Percentiles rank a stretch among this genome's conserved stretches.
phyloP scores from a whole-genome alignment of 805 yeast species.

The Phaffomyces thermotolerans region DNA sequence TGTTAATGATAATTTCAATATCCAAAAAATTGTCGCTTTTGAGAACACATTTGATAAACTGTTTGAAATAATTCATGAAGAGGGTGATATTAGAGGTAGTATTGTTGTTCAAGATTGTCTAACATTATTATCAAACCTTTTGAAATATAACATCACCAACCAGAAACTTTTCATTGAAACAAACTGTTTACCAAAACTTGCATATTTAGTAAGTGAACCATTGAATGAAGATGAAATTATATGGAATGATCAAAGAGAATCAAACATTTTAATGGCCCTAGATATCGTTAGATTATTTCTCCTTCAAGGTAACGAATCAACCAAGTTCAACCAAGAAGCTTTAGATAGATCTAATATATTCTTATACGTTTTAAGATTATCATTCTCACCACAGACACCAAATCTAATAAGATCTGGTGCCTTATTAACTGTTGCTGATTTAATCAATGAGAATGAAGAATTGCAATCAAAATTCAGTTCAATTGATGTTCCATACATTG shows the following conservation, averaged over 20 bases:
- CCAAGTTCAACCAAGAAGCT: slow-evolving; percentile 51
- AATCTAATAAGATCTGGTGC: slow-evolving; percentile 61
- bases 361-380: slow-evolving; percentile 57
- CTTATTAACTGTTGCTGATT: slow-evolving; percentile 66
- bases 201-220: slow-evolving; percentile 57
- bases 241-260: slow-evolving; percentile 74
- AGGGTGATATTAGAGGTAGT: slow-evolving; percentile 86
- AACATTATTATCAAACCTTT: slow-evolving; percentile 60
- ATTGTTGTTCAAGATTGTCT: slow-evolving; percentile 88
- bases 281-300: slow-evolving; percentile 72
- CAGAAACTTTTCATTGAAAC: slow-evolving; percentile 87
- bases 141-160: slow-evolving; percentile 80
- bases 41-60: slow-evolving; percentile 84
- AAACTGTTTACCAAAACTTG: slow-evolving; percentile 62
- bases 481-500: slow-evolving; percentile 89
- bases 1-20: slow-evolving; percentile 72
- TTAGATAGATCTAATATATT: slow-evolving; percentile 57
- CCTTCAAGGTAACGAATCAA: slow-evolving; percentile 61
- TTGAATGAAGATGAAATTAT: slow-evolving; percentile 38
- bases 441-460: slow-evolving; percentile 57
- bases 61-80: slow-evolving; percentile 73
- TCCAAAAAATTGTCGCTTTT: slow-evolving; percentile 90
- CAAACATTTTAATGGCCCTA: slow-evolving; percentile 57
- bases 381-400: slow-evolving; percentile 61
- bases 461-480: slow-evolving; percentile 68